Base-by-base conservation (phyloP, 805 yeast genomes). In the Deakozyma indianensis region DNA sequence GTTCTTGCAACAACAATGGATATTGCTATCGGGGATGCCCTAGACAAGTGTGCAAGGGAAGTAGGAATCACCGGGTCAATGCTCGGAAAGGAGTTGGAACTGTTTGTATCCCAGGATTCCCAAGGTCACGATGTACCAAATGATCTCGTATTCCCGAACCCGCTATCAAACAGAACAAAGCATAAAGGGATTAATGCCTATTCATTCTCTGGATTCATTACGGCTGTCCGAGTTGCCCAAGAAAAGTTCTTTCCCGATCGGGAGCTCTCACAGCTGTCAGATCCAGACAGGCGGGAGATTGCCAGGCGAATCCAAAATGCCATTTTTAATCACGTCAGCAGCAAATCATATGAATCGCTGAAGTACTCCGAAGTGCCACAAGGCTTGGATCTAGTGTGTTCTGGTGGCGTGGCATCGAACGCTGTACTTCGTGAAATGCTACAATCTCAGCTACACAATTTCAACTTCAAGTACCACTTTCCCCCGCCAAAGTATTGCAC, bases 391-490 rank as follows among this genome's bases (percentile, higher is more conserved):
- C 72, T 88, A 54, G 83, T 92, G 1, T 78, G 87, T 46, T 82
- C 97, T 0, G 98, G 98, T 7, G 98, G 98, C 3, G 98, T 92
- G 1, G 95, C 90, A 0, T 78, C 95, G 1, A 92, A 88, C 56
- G 43, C 56, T 24, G 22, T 53, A 41, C 49, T 61, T 43, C 45
- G 52, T 16, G 15, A 38, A 3, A 43, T 48, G 55, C 67, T 55
- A 46, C 60, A n/a, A 2, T 23, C 24, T 1, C 47, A 57, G 22
- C 44, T 45, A 3, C 29, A 43, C 5, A 45, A 43, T 2, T 9
- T 43, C 18, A 45, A 51, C n/a, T 43, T 57, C 3, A n/a, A 49
- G 1, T 75, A 78, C 41, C 74, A 75, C 51, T 85, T 78, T 54
- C 95, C 96, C 0, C 77, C 75, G 20, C 66, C 78, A 2, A 62